These are phyloP conservation scores for Xylaria flabelliformis DNA, from an alignment of 495 filamentous ascomycete species.

Conservation along the genomic window DNA sequence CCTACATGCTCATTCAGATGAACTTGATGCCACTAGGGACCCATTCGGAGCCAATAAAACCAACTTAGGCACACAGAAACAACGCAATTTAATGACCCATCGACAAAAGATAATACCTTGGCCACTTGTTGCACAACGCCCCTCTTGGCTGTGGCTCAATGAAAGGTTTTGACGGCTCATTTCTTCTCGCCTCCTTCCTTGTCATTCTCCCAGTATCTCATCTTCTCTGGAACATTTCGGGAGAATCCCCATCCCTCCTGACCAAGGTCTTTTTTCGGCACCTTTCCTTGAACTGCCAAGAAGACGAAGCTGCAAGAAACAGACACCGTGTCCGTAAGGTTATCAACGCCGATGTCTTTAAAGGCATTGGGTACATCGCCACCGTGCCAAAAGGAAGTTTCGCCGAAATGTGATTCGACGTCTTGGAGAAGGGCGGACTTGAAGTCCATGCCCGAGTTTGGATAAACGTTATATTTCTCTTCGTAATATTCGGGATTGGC, in stretches of 20 bases:
- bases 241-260: background rate
- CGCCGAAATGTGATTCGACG: background rate
- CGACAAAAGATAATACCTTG: background rate
- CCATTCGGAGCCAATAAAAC: background rate
- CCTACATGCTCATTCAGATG: too few species aligned
- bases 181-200: background rate
- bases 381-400: conserved; percentile 6
- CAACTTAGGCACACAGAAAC: too few species aligned
- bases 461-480: background rate
- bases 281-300: conserved; percentile 3
- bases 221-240: background rate
- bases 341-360: background rate
- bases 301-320: background rate
- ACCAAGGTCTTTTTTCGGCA: background rate
- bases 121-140: background rate
- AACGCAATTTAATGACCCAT: too few species aligned
- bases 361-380: conserved; percentile 5
- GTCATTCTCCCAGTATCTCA: background rate
- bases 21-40: background rate
- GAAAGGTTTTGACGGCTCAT: background rate
- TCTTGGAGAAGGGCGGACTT: conserved; percentile 12
- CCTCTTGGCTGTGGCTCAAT: background rate
- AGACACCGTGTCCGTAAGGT: background rate
- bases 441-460: conserved; percentile 10
- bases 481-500: background rate